Percentiles rank a stretch among this genome's conserved stretches.
Conservation (phyloP, 768 basidiomycete species). For the Macrocybe gigantea region DNA sequence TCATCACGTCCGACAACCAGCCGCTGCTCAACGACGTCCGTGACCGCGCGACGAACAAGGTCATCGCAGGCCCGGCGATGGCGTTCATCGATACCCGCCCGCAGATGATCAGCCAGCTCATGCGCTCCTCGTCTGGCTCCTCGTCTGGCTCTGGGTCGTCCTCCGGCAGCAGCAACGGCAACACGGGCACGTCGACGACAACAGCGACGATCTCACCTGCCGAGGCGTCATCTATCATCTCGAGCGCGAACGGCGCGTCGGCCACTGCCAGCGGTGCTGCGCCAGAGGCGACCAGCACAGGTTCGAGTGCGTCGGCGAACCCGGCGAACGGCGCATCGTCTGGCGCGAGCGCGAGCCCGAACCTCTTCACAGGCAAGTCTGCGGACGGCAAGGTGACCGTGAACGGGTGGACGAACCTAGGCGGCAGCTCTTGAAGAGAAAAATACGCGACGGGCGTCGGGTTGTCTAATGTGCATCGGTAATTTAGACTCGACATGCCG, state of each 20-base stretch:
- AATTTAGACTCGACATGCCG: too few species aligned
- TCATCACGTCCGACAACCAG: constrained; percentile 55
- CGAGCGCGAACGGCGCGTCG: constrained; percentile 12
- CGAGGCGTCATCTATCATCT: constrained; percentile 16
- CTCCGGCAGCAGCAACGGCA: neutral
- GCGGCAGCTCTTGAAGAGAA: too few species aligned
- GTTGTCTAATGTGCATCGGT: too few species aligned
- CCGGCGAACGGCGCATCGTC: constrained; percentile 13
- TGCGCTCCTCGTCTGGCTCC: constrained; percentile 22
- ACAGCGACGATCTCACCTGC: constrained; percentile 15
- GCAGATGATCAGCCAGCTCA: constrained; percentile 44
- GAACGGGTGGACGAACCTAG: constrained; percentile 35
- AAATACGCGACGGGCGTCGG: too few species aligned
- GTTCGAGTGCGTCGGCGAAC: constrained; percentile 15
- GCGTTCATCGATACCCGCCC: constrained; percentile 59
- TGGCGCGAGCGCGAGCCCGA: constrained; percentile 22
- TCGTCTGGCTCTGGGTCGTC: constrained; percentile 1
- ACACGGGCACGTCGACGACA: constrained; percentile 3
- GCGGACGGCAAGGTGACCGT: constrained; percentile 38
- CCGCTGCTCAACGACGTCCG: constrained; percentile 59
- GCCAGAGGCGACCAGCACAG: constrained; percentile 8
- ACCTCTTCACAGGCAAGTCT: constrained; percentile 34
- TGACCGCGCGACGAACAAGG: constrained; percentile 44
- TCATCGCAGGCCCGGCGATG: constrained; percentile 69
- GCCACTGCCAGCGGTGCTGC: constrained; percentile 15